phyloP scores from a whole-genome alignment of 192 early-diverging fungal genomes.

The Mortierella alpina region DNA sequence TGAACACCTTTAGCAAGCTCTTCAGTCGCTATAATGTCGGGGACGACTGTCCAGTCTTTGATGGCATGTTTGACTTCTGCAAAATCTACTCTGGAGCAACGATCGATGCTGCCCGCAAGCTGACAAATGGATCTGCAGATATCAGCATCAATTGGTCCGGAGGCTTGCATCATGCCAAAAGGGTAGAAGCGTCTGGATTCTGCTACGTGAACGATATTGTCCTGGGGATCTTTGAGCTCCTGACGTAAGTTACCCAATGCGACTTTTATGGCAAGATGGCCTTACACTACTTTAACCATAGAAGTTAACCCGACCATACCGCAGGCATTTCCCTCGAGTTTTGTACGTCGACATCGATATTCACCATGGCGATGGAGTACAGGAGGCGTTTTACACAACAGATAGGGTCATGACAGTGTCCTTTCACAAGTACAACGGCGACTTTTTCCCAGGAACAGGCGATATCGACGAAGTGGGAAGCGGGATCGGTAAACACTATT shows the following conservation, averaged over 20 bases:
- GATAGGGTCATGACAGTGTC: slow-evolving; percentile 96
- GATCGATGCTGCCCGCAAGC: slow-evolving; percentile 88
- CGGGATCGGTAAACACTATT: slow-evolving; percentile 82
- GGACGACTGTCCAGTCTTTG: slow-evolving; percentile 98
- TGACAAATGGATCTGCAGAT: slow-evolving; percentile 84
- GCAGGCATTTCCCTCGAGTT: slow-evolving; percentile 80
- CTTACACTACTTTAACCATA: background rate
- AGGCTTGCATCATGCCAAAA: slow-evolving; percentile 94
- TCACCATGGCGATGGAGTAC: slow-evolving; percentile 98
- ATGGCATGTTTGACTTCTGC: slow-evolving; percentile 97
- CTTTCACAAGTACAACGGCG: slow-evolving; percentile 93
- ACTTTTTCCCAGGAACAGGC: slow-evolving; percentile 95
- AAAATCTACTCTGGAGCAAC: slow-evolving; percentile 93
- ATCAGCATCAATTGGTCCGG: slow-evolving; percentile 99
- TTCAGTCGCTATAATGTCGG: slow-evolving; percentile 89
- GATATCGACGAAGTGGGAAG: slow-evolving; percentile 81
- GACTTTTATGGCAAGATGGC: background rate
- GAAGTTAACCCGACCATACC: background rate
- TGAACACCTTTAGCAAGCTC: slow-evolving; percentile 65
- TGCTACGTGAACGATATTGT: slow-evolving; percentile 99
- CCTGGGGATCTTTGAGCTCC: slow-evolving; percentile 88
- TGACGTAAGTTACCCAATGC: slow-evolving; percentile 60
- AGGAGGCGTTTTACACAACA: slow-evolving; percentile 94
- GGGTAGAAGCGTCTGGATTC: slow-evolving; percentile 91
- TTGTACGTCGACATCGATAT: slow-evolving; percentile 98